A percentile compares a stretch with the other conserved stretches of the same genome.
Evolutionary conservation across 2,329 filamentous ascomycete genomes (phyloP).

Genomic region (Alternaria ventricosa): DNA sequence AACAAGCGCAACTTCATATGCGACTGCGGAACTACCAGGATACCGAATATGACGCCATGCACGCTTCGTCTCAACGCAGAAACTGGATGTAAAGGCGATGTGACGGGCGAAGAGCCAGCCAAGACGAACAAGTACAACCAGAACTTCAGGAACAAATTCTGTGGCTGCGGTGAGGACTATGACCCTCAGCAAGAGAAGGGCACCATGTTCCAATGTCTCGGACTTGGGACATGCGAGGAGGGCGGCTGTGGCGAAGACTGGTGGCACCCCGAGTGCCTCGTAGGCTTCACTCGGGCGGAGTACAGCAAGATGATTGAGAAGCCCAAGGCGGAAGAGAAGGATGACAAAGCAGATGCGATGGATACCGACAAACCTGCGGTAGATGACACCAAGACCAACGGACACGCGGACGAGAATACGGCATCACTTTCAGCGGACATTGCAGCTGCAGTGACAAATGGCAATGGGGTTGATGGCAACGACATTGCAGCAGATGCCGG

Average conservation of each 20-base stretch:
- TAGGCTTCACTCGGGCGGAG: constrained; percentile 79
- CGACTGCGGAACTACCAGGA: constrained; percentile 89
- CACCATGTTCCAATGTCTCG: constrained; percentile 97
- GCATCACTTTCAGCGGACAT: constrained; percentile 23
- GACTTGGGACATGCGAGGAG: constrained; percentile 77
- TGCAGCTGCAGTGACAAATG: constrained; percentile 23
- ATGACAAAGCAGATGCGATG: constrained; percentile 15
- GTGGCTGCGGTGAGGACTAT: constrained; percentile 86
- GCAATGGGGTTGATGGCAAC: constrained; percentile 39
- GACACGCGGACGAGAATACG: constrained; percentile 11
- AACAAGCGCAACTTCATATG: constrained; percentile 94
- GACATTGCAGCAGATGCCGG: constrained; percentile 58
- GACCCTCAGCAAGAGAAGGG: constrained; percentile 88
- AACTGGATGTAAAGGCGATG: constrained; percentile 77
- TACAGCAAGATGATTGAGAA: constrained; percentile 58
- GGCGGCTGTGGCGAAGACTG: constrained; percentile 96
- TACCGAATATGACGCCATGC: constrained; percentile 75
- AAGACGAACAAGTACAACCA: constrained; percentile 89
- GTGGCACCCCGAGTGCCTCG: constrained; percentile 93
- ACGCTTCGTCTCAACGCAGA: constrained; percentile 73
- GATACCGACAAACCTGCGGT: constrained; percentile 9
- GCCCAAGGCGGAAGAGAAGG: constrained; percentile 18
- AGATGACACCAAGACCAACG: constrained; percentile 10
- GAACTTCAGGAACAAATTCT: constrained; percentile 93
- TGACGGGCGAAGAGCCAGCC: constrained; percentile 76